phyloP scores from a whole-genome alignment of 116 monocot genomes.

The Thalassia testudinum region DNA sequence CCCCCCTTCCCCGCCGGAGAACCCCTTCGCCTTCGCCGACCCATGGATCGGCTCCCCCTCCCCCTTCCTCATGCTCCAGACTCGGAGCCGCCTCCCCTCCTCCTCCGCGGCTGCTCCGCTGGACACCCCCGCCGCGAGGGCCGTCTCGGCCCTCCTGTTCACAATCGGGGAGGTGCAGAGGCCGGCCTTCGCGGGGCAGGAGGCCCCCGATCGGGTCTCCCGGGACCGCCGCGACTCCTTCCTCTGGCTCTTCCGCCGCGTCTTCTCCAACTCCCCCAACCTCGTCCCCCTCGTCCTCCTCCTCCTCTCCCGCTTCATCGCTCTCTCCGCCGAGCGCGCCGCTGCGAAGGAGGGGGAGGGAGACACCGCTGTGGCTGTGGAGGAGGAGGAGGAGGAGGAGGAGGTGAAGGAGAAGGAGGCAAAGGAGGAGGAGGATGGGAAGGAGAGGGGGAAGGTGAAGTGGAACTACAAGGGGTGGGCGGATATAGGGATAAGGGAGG shows the following conservation, averaged over 20 bases:
- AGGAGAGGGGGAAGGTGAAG: not conserved
- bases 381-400: not conserved
- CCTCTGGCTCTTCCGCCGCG: slow-evolving; percentile 27
- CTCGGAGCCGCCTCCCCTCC: not conserved
- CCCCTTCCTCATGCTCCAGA: not conserved
- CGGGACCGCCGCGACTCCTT: slow-evolving; percentile 18
- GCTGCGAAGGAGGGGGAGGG: not conserved
- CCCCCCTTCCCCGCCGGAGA: slow-evolving; percentile 12
- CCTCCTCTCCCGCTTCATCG: slow-evolving; percentile 15
- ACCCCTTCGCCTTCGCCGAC: slow-evolving; percentile 12
- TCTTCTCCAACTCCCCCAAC: slow-evolving; percentile 28
- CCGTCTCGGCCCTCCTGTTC: slow-evolving; percentile 20
- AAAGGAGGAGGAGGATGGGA: too few species aligned
- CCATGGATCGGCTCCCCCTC: not conserved
- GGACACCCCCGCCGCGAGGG: slow-evolving; percentile 9
- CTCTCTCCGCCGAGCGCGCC: not conserved
- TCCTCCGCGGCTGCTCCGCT: slow-evolving; percentile 8
- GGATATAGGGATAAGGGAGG: slow-evolving; percentile 14
- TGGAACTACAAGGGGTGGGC: slow-evolving; percentile 3
- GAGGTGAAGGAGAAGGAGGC: not conserved
- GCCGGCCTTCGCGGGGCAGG: slow-evolving; percentile 1
- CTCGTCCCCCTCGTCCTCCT: slow-evolving; percentile 21
- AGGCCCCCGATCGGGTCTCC: slow-evolving; percentile 1
- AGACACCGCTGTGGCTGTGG: not conserved
- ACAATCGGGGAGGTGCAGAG: slow-evolving; percentile 24